These are phyloP conservation scores for Phytophthora litchii DNA, from an alignment of 352 stramenopile species.

Conservation along the genomic window DNA sequence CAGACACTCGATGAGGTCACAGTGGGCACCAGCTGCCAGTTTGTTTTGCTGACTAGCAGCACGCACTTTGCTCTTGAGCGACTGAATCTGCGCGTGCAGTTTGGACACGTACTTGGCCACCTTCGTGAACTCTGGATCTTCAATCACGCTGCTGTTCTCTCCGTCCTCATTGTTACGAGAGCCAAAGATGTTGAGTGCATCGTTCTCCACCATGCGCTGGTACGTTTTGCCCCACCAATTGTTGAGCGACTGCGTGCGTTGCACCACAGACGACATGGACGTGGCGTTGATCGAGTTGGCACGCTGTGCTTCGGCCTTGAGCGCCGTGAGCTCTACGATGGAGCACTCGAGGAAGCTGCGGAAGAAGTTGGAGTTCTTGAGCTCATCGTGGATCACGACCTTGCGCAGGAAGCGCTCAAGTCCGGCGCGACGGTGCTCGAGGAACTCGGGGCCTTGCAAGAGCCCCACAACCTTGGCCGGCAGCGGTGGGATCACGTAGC, in stretches of 20 bases:
- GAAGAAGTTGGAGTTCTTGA: slow-evolving; percentile 73
- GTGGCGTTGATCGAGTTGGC: slow-evolving; percentile 33
- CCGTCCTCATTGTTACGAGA: slow-evolving; percentile 40
- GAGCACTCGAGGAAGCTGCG: slow-evolving; percentile 78
- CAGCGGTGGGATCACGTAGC: slow-evolving; percentile 85
- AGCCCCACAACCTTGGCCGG: slow-evolving; percentile 80
- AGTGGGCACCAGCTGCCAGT: slow-evolving; percentile 75
- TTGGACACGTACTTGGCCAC: slow-evolving; percentile 70
- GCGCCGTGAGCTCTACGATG: slow-evolving; percentile 69
- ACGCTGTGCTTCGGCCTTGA: slow-evolving; percentile 58
- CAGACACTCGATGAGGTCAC: slow-evolving; percentile 81
- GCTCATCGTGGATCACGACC: slow-evolving; percentile 77
- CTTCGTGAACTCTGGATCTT: slow-evolving; percentile 75
- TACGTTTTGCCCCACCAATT: slow-evolving; percentile 86
- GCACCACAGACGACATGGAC: slow-evolving; percentile 53
- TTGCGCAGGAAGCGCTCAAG: slow-evolving; percentile 86
- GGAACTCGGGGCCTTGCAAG: slow-evolving; percentile 80
- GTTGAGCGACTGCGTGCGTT: slow-evolving; percentile 74
- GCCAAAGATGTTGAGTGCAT: slow-evolving; percentile 69
- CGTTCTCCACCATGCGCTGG: slow-evolving; percentile 83
- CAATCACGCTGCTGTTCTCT: slow-evolving; percentile 54
- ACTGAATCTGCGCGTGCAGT: slow-evolving; percentile 63
- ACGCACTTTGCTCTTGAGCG: slow-evolving; percentile 65
- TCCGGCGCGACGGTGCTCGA: slow-evolving; percentile 71
- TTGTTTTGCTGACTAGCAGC: slow-evolving; percentile 74